Conservation (phyloP, 2,329 filamentous ascomycete genomes). For the Achaetomium macrosporum region DNA sequence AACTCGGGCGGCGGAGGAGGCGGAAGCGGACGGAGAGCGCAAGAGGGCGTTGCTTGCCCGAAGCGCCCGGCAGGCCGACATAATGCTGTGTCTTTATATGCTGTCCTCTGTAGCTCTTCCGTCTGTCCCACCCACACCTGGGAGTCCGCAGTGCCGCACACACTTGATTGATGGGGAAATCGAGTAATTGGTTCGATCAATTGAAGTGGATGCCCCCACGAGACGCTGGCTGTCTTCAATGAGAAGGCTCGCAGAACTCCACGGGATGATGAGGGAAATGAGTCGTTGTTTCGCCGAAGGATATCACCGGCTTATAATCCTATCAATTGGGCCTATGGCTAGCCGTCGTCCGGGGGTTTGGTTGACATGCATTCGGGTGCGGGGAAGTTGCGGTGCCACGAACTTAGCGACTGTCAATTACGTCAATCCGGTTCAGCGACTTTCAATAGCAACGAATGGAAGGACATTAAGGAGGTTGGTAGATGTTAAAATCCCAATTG, state of each 20-base stretch:
- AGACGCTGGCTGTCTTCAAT: background rate
- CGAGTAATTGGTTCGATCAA: background rate
- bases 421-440: conserved; percentile 3
- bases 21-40: conserved; percentile 14
- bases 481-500: too few relatives aligned
- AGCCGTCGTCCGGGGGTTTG: conserved; percentile 2
- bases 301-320: conserved; percentile 25
- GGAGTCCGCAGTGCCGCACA: too few relatives aligned
- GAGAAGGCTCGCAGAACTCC: conserved; percentile 2
- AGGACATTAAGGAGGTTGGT: too few relatives aligned
- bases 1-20: conserved; percentile 14
- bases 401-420: background rate
- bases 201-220: background rate
- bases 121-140: too few relatives aligned
- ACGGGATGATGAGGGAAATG: conserved; percentile 1
- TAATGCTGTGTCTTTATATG: conserved; percentile 4
- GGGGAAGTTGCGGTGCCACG: conserved; percentile 13
- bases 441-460: too few relatives aligned
- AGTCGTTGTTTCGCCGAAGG: conserved; percentile 6
- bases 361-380: conserved; percentile 10
- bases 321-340: conserved; percentile 4
- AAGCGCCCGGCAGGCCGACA: conserved; percentile 16
- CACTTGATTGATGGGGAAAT: conserved; percentile 2
- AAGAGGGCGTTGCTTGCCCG: conserved; percentile 17
- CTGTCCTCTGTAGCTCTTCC: background rate